Evolutionary conservation across 805 yeast genomes (phyloP).

Genomic region (Metschnikowia kofuensis): DNA sequence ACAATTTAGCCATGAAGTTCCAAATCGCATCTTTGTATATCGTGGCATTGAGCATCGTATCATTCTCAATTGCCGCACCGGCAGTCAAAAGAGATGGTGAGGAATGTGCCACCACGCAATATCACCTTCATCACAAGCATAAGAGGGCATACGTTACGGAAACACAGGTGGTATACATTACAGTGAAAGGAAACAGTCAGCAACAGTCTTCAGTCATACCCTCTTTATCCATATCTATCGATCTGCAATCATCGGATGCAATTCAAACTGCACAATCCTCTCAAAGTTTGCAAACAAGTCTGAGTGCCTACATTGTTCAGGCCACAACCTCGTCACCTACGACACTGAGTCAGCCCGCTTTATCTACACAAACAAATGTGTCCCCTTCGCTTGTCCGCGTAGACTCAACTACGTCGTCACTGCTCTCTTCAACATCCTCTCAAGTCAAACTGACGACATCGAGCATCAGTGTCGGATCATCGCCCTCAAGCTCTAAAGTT

Average conservation of each 20-base stretch:
- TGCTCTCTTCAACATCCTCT: constrained; percentile 22
- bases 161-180: constrained; percentile 39
- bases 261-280: constrained; percentile 13
- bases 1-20: constrained; percentile 11
- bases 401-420: constrained; percentile 15
- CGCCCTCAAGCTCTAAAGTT: constrained; percentile 21
- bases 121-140: constrained; percentile 60
- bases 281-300: not conserved
- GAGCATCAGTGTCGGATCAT: constrained; percentile 13
- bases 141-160: constrained; percentile 57
- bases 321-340: not conserved
- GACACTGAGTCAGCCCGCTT: not conserved
- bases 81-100: constrained; percentile 13
- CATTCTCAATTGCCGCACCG: constrained; percentile 16
- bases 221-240: not conserved
- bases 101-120: constrained; percentile 16
- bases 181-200: constrained; percentile 44
- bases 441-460: constrained; percentile 14
- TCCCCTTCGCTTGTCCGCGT: not conserved
- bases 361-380: not conserved
- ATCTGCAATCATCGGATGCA: not conserved
- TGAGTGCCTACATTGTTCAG: too few relatives aligned
- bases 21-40: constrained; percentile 11
- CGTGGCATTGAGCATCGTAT: constrained; percentile 11
- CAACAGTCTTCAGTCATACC: constrained; percentile 23